phyloP scores from a whole-genome alignment of 164 flowering plant genomes.

The Sextonia rubra region DNA sequence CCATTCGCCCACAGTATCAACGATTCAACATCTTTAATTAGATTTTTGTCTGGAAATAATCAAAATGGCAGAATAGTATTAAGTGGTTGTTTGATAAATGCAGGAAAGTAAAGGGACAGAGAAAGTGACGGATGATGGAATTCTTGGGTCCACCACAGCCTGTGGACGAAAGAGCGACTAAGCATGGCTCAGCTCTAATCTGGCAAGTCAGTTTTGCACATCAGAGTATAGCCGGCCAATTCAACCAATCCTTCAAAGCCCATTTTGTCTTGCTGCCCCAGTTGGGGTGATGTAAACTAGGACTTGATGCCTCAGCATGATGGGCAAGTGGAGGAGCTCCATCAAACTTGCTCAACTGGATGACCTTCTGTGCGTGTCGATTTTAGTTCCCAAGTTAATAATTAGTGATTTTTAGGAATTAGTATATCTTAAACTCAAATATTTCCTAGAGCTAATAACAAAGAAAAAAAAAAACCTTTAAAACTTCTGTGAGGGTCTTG shows the following conservation, averaged over 20 bases:
- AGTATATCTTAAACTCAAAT: no score
- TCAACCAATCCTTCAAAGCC: not conserved
- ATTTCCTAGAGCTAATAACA: no score
- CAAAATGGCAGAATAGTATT: not conserved
- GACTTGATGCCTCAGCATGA: not conserved
- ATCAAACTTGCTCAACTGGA: no score
- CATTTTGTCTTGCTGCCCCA: not conserved
- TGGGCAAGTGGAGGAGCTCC: not conserved
- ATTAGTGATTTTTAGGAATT: no score
- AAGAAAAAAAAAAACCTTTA: no score
- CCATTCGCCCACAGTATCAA: constrained; percentile 2
- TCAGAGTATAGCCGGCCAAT: not conserved
- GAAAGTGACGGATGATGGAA: not conserved
- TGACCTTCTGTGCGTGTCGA: no score
- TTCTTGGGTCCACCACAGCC: not conserved
- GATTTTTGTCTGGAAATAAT: constrained; percentile 8
- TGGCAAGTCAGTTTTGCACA: not conserved
- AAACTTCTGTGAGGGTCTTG: no score
- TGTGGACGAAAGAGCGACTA: not conserved
- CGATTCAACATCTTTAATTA: not conserved
- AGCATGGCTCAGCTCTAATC: not conserved
- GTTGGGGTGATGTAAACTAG: no score
- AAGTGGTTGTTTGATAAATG: not conserved
- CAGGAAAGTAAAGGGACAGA: not conserved
- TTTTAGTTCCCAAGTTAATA: no score